Evolutionary conservation across 495 filamentous ascomycete species (phyloP).

Genomic region (Xylaria bambusicola): DNA sequence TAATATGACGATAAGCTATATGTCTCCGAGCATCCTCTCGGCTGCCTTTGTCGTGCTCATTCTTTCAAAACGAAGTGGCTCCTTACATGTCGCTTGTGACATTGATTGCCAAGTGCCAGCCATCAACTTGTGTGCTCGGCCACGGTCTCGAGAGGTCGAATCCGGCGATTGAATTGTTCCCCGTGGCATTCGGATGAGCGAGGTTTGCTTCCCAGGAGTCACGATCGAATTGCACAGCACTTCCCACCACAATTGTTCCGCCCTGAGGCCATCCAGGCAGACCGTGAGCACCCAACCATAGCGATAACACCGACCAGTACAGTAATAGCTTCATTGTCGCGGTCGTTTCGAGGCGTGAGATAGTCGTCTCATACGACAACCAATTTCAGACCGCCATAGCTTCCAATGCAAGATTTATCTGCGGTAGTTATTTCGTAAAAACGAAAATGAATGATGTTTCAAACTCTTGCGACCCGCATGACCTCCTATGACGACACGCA

Average conservation of each 20-base stretch:
- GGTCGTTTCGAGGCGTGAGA: neutral
- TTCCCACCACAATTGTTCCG: conserved; percentile 24
- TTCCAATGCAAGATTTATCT: neutral
- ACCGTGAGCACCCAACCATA: neutral
- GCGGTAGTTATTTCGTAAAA: too few species aligned
- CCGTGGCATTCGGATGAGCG: conserved; percentile 26
- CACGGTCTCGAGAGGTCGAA: conserved; percentile 26
- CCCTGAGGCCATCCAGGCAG: conserved; percentile 27
- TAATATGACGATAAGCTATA: neutral
- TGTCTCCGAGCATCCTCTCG: neutral
- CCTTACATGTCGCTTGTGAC: conserved; percentile 26
- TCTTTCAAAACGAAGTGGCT: neutral
- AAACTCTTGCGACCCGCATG: neutral
- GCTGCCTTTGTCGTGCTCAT: neutral
- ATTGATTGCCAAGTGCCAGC: conserved; percentile 26
- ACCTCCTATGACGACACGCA: neutral
- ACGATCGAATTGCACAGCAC: conserved; percentile 26
- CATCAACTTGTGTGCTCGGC: conserved; percentile 25
- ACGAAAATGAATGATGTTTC: too few species aligned
- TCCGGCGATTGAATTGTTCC: conserved; percentile 17
- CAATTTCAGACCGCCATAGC: neutral
- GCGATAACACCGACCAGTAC: neutral
- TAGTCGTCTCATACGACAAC: neutral
- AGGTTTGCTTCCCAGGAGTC: conserved; percentile 27
- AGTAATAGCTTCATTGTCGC: neutral